These are phyloP conservation scores for Talaromyces pinophilus DNA, from an alignment of 2,329 filamentous ascomycete genomes.

Conservation along the genomic window DNA sequence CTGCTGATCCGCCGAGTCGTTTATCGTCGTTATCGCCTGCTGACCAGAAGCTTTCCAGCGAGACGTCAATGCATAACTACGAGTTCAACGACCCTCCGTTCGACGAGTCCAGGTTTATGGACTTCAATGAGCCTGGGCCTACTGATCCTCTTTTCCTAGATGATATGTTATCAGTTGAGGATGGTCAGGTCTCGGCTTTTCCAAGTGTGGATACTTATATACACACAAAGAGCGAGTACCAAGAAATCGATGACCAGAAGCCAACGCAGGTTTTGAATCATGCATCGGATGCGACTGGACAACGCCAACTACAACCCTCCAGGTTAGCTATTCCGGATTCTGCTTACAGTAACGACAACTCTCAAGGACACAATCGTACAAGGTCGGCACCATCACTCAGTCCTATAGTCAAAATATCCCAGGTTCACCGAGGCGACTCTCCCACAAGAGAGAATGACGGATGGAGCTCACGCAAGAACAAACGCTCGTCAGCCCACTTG, in stretches of 20 bases:
- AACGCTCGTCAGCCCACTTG: constrained; percentile 40
- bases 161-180: constrained; percentile 8
- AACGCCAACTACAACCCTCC: constrained; percentile 20
- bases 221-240: constrained; percentile 21
- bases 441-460: constrained; percentile 36
- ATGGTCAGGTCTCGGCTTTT: not conserved
- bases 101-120: constrained; percentile 13
- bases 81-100: constrained; percentile 13
- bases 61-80: constrained; percentile 14
- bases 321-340: constrained; percentile 26
- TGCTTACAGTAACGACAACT: constrained; percentile 26
- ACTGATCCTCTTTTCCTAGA: constrained; percentile 11
- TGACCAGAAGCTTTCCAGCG: constrained; percentile 21
- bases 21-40: constrained; percentile 34
- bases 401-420: constrained; percentile 49
- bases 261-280: not conserved
- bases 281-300: not conserved
- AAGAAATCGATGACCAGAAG: not conserved
- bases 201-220: constrained; percentile 20
- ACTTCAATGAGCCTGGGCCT: constrained; percentile 14
- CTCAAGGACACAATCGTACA: constrained; percentile 13
- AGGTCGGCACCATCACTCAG: constrained; percentile 38
- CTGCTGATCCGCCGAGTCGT: constrained; percentile 22
- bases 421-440: constrained; percentile 47
- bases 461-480: constrained; percentile 30